These are phyloP conservation scores for Penicillium corylophilum DNA, from an alignment of 2,329 filamentous ascomycete species.

Conservation along the genomic window DNA sequence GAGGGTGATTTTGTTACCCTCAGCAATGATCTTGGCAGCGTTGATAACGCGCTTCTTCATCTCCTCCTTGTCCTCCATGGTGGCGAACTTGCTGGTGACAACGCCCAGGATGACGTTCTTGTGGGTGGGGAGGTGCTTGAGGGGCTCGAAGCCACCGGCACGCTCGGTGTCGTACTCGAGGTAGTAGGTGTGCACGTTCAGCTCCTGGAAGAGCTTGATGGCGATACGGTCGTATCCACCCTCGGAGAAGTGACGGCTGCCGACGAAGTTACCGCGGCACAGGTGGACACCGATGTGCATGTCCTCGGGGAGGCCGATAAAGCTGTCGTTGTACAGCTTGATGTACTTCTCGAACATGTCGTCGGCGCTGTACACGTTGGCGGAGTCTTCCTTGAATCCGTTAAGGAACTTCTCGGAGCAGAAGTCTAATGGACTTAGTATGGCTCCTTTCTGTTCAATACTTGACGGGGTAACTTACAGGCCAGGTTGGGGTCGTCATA, in stretches of 20 bases:
- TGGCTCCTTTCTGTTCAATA: not conserved
- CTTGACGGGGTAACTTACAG: conserved; percentile 45
- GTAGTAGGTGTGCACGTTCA: conserved; percentile 67
- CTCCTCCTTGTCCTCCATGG: conserved; percentile 63
- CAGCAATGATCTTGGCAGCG: conserved; percentile 67
- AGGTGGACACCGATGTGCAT: conserved; percentile 76
- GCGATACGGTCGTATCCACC: conserved; percentile 68
- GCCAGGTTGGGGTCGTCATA: conserved; percentile 67
- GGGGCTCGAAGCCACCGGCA: conserved; percentile 65
- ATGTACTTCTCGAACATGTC: conserved; percentile 75
- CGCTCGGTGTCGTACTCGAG: conserved; percentile 68
- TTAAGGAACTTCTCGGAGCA: conserved; percentile 70
- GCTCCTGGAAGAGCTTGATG: conserved; percentile 62
- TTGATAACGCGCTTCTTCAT: conserved; percentile 60
- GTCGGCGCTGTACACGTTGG: conserved; percentile 67
- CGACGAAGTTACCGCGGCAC: conserved; percentile 66
- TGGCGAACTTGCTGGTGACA: conserved; percentile 62
- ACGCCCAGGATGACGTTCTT: conserved; percentile 65
- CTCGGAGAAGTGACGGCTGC: conserved; percentile 64
- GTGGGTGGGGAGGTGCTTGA: conserved; percentile 59
- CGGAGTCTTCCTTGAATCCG: conserved; percentile 66
- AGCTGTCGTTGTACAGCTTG: conserved; percentile 70
- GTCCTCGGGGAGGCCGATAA: conserved; percentile 63
- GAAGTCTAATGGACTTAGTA: conserved; percentile 56
- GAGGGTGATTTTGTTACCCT: conserved; percentile 62